These are phyloP conservation scores for Ophiocordyceps camponoti-rufipedis DNA, from an alignment of 2,329 filamentous ascomycete genomes.

Conservation along the genomic window DNA sequence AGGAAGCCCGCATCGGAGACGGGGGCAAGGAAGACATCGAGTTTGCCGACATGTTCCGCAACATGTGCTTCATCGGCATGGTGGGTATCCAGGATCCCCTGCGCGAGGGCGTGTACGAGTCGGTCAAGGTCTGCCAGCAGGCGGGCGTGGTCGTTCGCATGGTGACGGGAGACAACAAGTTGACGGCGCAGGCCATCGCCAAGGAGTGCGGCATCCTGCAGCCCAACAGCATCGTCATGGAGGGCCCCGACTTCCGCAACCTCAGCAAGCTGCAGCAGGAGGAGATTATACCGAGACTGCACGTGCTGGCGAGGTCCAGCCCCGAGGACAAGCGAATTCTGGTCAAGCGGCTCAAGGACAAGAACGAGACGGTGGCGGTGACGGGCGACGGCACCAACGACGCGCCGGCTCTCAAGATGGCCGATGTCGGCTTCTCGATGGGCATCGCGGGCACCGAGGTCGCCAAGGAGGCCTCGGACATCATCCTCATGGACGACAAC, in stretches of 20 bases:
- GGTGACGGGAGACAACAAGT: slow-evolving; percentile 31
- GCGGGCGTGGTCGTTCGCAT: slow-evolving; percentile 51
- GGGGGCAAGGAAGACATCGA: slow-evolving; percentile 16
- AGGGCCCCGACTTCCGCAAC: slow-evolving; percentile 35
- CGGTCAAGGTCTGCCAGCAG: slow-evolving; percentile 41
- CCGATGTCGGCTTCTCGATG: slow-evolving; percentile 52
- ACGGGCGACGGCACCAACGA: slow-evolving; percentile 52
- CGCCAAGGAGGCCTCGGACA: slow-evolving; percentile 46
- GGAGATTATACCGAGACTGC: slow-evolving; percentile 39
- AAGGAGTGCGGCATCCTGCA: slow-evolving; percentile 21
- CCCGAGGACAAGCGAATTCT: slow-evolving; percentile 52
- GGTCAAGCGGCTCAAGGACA: slow-evolving; percentile 43
- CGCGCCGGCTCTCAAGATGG: slow-evolving; percentile 44
- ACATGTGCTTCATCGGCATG: slow-evolving; percentile 25
- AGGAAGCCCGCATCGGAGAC: slow-evolving; percentile 33
- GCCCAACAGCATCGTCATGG: slow-evolving; percentile 49
- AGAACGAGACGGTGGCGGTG: slow-evolving; percentile 48
- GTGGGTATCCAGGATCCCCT: slow-evolving; percentile 54
- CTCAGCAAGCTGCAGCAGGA: slow-evolving; percentile 27
- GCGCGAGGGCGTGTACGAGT: slow-evolving; percentile 40
- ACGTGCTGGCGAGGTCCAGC: slow-evolving; percentile 50
- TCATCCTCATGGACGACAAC: slow-evolving; percentile 48
- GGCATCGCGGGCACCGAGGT: slow-evolving; percentile 48
- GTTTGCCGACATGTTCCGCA: slow-evolving; percentile 23
- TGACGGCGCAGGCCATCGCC: slow-evolving; percentile 24